phyloP scores from a whole-genome alignment of 768 basidiomycete species.

The Mycena albidolilacea region DNA sequence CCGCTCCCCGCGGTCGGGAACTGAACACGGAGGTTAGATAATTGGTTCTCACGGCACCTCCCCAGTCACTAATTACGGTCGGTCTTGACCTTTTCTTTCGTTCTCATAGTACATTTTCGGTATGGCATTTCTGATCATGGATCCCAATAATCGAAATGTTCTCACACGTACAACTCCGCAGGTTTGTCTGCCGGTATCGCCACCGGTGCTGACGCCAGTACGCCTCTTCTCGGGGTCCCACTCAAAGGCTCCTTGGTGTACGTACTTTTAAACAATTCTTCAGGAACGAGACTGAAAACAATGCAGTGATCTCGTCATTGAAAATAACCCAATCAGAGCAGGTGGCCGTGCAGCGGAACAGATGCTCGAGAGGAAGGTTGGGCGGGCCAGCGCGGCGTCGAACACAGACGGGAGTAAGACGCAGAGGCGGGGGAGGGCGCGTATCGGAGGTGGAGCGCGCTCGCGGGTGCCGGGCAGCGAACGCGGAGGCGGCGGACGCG shows the following conservation, averaged over 20 bases:
- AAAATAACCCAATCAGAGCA: neutral
- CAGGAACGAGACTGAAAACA: neutral
- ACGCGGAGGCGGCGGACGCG: too few species aligned
- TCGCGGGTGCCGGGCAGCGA: too few species aligned
- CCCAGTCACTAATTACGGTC: neutral
- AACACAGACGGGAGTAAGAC: too few species aligned
- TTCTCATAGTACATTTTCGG: slow-evolving; percentile 5
- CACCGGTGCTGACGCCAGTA: slow-evolving; percentile 6
- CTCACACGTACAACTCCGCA: neutral
- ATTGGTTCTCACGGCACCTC: neutral
- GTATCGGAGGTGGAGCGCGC: too few species aligned
- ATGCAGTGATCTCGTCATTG: slow-evolving; percentile 8
- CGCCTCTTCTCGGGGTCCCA: slow-evolving; percentile 8
- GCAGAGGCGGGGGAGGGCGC: too few species aligned
- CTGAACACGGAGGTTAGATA: slow-evolving; percentile 16
- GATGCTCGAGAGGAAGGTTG: too few species aligned
- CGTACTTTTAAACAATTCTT: neutral
- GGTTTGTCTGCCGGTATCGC: slow-evolving; percentile 10
- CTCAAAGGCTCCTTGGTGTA: slow-evolving; percentile 8
- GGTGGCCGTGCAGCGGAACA: too few species aligned
- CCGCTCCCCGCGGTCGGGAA: neutral
- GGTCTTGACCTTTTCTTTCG: neutral
- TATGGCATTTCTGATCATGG: neutral
- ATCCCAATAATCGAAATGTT: neutral
- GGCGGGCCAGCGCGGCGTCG: too few species aligned